Evolutionary conservation across 257 asterid genomes (phyloP), one percentile per base, ranked within the genome.

Genomic region (Solanum habrochaites): DNA sequence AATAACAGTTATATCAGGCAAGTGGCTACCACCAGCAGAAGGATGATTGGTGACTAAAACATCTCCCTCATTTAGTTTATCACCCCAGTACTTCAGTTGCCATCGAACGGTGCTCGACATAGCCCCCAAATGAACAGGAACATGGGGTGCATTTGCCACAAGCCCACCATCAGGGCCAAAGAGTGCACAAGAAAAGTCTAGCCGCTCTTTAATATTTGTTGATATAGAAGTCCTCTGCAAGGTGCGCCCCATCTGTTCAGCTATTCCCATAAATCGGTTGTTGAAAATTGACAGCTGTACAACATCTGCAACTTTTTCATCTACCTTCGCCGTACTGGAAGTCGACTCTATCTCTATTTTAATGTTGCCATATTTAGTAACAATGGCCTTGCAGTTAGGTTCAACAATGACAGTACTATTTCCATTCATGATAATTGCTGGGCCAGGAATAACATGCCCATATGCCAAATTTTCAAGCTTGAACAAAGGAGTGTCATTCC

Each of bases 191-290:
- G 99, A 97, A 92, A 97, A 97, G 92, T 97, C 99, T 84, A 97
- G 90, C 21, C 99, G 93, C 83, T 97, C 99, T 90, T 96, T 97
- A 43, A 97, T 95, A 88, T 97, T 97, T 71, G 99, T 97, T 21
- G 99, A 97, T 86, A 97, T 94, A 10, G 99, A 97, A 29, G 99
- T 97, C 87, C 99, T 91, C 91, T 97, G 99, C 82, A 97, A 91
- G 75, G 99, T 97, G 32, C 99, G 97, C 5, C 99, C 99, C 99
- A 97, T 97, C 92, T 97, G 99, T 87, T 97, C 99, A 35, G 99
- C 99, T 87, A 97, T 97, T 32, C 99, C 99, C 99, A 97, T 97
- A 89, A 94, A 97, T 88, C 99, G 88, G 85, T 97, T 96, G 72
- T 97, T 97, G 94, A 97, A 97, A 87, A 97, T 97, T 6, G 99